A percentile compares a stretch with the other conserved stretches of the same genome.
Conservation (phyloP, 108 stramenopile species). For the Tribonema minus region DNA sequence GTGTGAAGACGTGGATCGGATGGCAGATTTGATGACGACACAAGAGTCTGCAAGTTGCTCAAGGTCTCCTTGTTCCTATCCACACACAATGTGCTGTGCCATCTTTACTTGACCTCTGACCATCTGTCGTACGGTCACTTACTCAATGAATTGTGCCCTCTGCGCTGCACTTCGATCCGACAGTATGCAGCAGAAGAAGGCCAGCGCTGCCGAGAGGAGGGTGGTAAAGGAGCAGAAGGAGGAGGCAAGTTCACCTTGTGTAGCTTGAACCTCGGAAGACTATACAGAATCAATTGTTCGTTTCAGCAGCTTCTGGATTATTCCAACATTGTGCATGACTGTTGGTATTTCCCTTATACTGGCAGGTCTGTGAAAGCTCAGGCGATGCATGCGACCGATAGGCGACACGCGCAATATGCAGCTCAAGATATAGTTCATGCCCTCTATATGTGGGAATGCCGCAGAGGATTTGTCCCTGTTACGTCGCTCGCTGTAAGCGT, state of each 20-base stretch:
- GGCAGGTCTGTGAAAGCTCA: not conserved
- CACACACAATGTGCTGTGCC: not conserved
- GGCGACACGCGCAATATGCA: conserved; percentile 46
- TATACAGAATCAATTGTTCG: not conserved
- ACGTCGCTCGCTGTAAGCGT: too few species aligned
- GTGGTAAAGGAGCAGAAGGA: conserved; percentile 85
- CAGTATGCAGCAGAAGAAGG: conserved; percentile 82
- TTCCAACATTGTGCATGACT: not conserved
- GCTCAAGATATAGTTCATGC: too few species aligned
- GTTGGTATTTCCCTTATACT: not conserved
- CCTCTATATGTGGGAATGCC: too few species aligned
- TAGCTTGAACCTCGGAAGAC: not conserved
- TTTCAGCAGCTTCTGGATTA: not conserved
- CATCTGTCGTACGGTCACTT: too few species aligned
- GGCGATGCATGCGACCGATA: not conserved
- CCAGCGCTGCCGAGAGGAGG: conserved; percentile 72
- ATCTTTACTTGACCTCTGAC: too few species aligned
- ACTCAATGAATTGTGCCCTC: too few species aligned
- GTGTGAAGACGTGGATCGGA: not conserved
- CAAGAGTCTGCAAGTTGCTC: not conserved
- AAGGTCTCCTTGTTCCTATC: not conserved
- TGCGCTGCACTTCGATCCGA: not conserved
- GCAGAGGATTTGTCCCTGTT: too few species aligned
- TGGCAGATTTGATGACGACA: not conserved
- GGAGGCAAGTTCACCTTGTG: conserved; percentile 38